These are phyloP conservation scores for Diplodia seriata DNA, from an alignment of 2,329 filamentous ascomycete species.

Conservation along the genomic window DNA sequence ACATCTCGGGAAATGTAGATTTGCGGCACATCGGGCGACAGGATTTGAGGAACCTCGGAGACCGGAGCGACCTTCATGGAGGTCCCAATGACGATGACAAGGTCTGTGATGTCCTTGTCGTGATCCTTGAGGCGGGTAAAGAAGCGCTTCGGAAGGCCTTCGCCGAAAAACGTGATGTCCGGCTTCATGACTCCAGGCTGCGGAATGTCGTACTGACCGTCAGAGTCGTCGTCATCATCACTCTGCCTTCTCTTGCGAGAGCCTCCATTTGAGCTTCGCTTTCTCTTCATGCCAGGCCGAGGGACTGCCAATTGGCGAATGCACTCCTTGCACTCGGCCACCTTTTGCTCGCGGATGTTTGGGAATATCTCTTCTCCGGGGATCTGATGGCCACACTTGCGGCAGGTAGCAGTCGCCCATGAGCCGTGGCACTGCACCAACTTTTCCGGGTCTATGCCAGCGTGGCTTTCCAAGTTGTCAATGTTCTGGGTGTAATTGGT, in stretches of 20 bases:
- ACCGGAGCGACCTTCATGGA: slow-evolving; percentile 95
- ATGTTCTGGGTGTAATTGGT: slow-evolving; percentile 99
- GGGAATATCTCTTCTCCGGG: slow-evolving; percentile 78
- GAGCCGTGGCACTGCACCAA: slow-evolving; percentile 96
- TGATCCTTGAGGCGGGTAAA: slow-evolving; percentile 79
- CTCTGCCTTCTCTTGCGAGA: slow-evolving; percentile 58
- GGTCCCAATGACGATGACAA: slow-evolving; percentile 95
- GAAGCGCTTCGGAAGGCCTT: slow-evolving; percentile 85
- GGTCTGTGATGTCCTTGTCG: slow-evolving; percentile 80
- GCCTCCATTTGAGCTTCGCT: slow-evolving; percentile 57
- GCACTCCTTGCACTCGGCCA: slow-evolving; percentile 81
- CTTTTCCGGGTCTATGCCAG: slow-evolving; percentile 80
- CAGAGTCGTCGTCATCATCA: slow-evolving; percentile 62
- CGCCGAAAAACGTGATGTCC: slow-evolving; percentile 98
- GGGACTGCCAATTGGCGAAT: slow-evolving; percentile 60
- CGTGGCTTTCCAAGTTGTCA: slow-evolving; percentile 89
- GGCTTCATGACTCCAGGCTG: slow-evolving; percentile 87
- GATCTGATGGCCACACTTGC: slow-evolving; percentile 78
- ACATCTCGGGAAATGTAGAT: slow-evolving; percentile 85
- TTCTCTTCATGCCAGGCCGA: slow-evolving; percentile 59
- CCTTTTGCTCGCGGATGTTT: slow-evolving; percentile 75
- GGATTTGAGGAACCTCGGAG: slow-evolving; percentile 82
- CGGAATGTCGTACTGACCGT: slow-evolving; percentile 70
- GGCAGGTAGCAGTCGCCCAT: slow-evolving; percentile 89
- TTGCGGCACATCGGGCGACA: slow-evolving; percentile 82